Percentiles rank a stretch among this genome's conserved stretches.
phyloP scores from a whole-genome alignment of 1,139 yeast species.

The Suhomyces chickasaworum region DNA sequence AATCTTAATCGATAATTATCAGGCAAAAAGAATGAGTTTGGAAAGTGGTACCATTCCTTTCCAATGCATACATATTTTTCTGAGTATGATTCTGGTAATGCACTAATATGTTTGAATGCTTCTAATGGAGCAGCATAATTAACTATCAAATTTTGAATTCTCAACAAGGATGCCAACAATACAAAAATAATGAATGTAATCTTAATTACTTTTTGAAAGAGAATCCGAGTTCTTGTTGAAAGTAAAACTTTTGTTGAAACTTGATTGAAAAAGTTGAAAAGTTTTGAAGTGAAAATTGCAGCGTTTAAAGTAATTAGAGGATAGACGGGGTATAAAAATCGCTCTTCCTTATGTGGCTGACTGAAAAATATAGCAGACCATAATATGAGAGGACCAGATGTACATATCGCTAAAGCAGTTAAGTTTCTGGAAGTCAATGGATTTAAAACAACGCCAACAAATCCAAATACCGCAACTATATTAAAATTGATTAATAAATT shows the following conservation, averaged over 20 bases:
- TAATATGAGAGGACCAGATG: constrained; percentile 44
- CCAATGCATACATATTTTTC: constrained; percentile 74
- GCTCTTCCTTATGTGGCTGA: constrained; percentile 93
- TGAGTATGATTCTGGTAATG: constrained; percentile 7
- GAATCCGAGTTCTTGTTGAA: constrained; percentile 3
- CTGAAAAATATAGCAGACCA: constrained; percentile 69
- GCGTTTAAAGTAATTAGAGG: constrained; percentile 67
- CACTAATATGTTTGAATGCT: constrained; percentile 18
- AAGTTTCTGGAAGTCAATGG: constrained; percentile 20
- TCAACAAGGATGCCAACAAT: constrained; percentile 38
- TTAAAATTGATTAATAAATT: constrained; percentile 79
- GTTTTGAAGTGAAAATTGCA: constrained; percentile 49
- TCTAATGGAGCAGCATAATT: constrained; percentile 65
- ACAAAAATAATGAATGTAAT: constrained; percentile 16
- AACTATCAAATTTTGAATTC: constrained; percentile 45
- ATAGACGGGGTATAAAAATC: constrained; percentile 86
- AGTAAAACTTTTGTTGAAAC: constrained; percentile 7
- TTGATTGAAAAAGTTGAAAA: constrained; percentile 18
- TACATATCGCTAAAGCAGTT: constrained; percentile 14
- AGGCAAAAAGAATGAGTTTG: constrained; percentile 81
- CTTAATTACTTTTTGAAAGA: constrained; percentile 6
- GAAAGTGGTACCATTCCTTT: constrained; percentile 93
- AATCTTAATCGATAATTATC: constrained; percentile 61
- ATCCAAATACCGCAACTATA: constrained; percentile 50
- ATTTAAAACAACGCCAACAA: constrained; percentile 37